phyloP scores from a whole-genome alignment of 2,329 filamentous ascomycete species.

The Microascus cirrosus region DNA sequence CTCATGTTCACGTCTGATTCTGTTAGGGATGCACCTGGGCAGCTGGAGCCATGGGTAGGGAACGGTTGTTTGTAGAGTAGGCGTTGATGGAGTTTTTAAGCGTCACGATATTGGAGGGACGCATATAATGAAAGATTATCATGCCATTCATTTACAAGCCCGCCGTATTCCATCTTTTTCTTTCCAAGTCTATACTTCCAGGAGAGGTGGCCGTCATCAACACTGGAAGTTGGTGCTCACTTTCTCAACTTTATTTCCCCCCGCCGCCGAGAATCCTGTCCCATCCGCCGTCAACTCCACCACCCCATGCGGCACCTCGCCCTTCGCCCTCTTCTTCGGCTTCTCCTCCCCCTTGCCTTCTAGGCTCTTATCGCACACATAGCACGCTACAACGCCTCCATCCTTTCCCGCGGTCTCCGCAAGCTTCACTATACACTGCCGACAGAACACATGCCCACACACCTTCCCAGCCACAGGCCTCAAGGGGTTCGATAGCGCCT shows the following conservation, averaged over 20 bases:
- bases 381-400: conserved; percentile 43
- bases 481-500: conserved; percentile 68
- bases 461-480: conserved; percentile 75
- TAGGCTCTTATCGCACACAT: conserved; percentile 78
- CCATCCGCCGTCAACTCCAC: conserved; percentile 77
- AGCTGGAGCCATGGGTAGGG: not conserved
- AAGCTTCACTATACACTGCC: conserved; percentile 42
- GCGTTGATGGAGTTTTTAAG: not conserved
- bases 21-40: not conserved
- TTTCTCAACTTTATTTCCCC: conserved; percentile 71
- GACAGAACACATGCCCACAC: conserved; percentile 87
- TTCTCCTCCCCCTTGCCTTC: not conserved
- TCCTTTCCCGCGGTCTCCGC: conserved; percentile 48
- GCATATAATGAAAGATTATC: not conserved
- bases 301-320: conserved; percentile 57
- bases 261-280: conserved; percentile 86
- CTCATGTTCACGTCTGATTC: not conserved
- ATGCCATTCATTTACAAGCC: not conserved
- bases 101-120: not conserved
- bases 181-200: not conserved
- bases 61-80: not conserved
- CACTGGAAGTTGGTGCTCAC: conserved; percentile 74
- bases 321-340: conserved; percentile 34
- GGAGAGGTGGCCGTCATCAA: conserved; percentile 21
- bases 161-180: not conserved